phyloP scores from a whole-genome alignment of 2,329 filamentous ascomycete species.

The Colletotrichum trifolii region DNA sequence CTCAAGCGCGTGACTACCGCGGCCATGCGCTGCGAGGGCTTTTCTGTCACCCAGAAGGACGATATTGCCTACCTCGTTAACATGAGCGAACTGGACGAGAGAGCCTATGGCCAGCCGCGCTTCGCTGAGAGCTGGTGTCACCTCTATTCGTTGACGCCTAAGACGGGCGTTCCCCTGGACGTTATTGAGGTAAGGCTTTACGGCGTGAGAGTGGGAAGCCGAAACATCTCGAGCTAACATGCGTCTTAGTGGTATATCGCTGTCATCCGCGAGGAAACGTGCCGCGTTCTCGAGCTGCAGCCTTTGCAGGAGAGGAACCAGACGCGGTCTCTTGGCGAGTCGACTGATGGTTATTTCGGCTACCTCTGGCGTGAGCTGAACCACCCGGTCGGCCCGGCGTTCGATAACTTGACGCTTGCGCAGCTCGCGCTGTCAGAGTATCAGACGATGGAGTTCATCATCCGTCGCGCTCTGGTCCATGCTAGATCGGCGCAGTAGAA shows the following conservation, averaged over 20 bases:
- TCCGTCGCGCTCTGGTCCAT: conserved; percentile 53
- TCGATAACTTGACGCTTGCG: conserved; percentile 61
- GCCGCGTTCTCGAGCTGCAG: conserved; percentile 51
- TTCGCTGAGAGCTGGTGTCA: conserved; percentile 62
- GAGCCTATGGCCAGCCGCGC: conserved; percentile 59
- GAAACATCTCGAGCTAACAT: conserved; percentile 32
- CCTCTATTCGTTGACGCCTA: conserved; percentile 62
- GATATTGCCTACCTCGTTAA: conserved; percentile 60
- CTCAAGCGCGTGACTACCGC: conserved; percentile 63
- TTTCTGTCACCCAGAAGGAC: conserved; percentile 71
- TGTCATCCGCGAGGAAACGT: conserved; percentile 64
- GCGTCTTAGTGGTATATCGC: conserved; percentile 65
- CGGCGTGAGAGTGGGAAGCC: neutral
- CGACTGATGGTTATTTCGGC: conserved; percentile 61
- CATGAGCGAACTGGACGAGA: conserved; percentile 49
- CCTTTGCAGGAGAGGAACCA: conserved; percentile 54
- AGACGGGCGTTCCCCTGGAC: conserved; percentile 60
- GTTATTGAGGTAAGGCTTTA: conserved; percentile 62
- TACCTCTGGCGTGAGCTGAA: conserved; percentile 62
- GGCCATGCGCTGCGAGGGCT: conserved; percentile 68
- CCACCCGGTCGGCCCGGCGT: conserved; percentile 52
- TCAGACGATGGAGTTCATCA: conserved; percentile 59
- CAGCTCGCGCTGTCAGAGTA: conserved; percentile 60
- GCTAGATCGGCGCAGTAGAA: conserved; percentile 11
- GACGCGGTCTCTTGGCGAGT: conserved; percentile 46